phyloP scores from a whole-genome alignment of 345 rosid species.

The Lepidium africanum region DNA sequence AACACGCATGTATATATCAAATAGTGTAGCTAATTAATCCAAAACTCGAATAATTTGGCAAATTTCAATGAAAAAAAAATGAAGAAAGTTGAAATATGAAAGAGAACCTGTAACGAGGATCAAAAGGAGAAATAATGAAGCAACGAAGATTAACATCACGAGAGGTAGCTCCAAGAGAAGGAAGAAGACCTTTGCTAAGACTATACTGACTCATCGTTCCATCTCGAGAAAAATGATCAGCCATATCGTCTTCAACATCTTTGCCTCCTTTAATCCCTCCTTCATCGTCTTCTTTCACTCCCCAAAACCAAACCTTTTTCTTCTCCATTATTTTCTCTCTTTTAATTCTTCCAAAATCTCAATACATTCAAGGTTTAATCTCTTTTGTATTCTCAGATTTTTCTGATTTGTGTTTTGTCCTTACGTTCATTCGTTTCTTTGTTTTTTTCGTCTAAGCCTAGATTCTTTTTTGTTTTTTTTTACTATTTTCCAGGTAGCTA shows the following conservation, averaged over 20 bases:
- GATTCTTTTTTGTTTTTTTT: background rate
- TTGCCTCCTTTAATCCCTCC: background rate
- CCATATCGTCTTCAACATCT: slow-evolving; percentile 6
- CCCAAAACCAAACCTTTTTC: slow-evolving; percentile 31
- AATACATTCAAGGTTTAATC: background rate
- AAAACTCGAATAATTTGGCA: too few species aligned
- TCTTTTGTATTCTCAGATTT: background rate
- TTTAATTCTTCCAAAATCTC: background rate
- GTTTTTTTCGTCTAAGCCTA: background rate
- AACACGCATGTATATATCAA: too few species aligned
- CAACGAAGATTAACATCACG: slow-evolving; percentile 41
- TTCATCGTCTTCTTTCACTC: background rate
- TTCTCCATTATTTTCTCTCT: background rate
- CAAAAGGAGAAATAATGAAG: slow-evolving; percentile 60
- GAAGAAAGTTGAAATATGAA: background rate
- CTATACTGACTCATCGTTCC: slow-evolving; percentile 55
- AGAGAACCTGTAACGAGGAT: slow-evolving; percentile 53
- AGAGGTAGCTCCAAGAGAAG: slow-evolving; percentile 58
- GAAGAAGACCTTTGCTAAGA: slow-evolving; percentile 52
- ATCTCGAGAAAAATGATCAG: slow-evolving; percentile 30
- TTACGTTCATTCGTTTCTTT: background rate
- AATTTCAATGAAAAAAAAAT: too few species aligned
- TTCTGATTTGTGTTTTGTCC: background rate
- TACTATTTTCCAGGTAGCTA: background rate
- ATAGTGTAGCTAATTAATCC: too few species aligned